A percentile compares a stretch with the other conserved stretches of the same genome.
Evolutionary conservation across 805 yeast species (phyloP).

Genomic region (Yamadazyma nakazawae): DNA sequence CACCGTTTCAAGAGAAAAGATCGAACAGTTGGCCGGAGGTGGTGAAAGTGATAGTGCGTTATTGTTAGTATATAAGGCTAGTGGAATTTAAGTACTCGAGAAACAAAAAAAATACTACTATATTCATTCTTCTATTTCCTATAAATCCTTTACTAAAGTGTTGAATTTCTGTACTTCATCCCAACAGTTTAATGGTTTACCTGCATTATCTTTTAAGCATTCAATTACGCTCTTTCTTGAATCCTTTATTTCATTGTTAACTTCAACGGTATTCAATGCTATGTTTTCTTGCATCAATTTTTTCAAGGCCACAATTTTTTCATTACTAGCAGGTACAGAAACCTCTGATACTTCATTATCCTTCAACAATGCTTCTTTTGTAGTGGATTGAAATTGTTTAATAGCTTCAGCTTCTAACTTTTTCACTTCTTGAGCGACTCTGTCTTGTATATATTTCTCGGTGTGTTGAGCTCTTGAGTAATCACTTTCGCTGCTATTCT

Average conservation of each 20-base stretch:
- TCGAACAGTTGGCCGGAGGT: constrained; percentile 90
- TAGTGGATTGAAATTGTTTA: constrained; percentile 47
- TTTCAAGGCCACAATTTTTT: constrained; percentile 39
- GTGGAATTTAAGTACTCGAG: constrained; percentile 47
- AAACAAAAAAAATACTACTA: not conserved
- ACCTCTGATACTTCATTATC: constrained; percentile 26
- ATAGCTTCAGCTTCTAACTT: constrained; percentile 53
- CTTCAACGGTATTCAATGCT: constrained; percentile 28
- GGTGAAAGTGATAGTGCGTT: constrained; percentile 97
- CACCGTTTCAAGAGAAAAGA: constrained; percentile 71
- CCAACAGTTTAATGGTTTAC: constrained; percentile 76
- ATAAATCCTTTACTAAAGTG: constrained; percentile 50
- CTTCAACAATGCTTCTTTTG: constrained; percentile 36
- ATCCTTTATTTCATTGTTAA: constrained; percentile 36
- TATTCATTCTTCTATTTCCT: constrained; percentile 7
- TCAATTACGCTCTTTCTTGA: constrained; percentile 50
- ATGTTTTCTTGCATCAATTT: constrained; percentile 33
- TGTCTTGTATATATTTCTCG: constrained; percentile 61
- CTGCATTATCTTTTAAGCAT: constrained; percentile 63
- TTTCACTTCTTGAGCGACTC: constrained; percentile 56
- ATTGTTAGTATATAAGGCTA: constrained; percentile 79
- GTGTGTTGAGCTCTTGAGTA: constrained; percentile 68
- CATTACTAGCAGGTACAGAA: constrained; percentile 33
- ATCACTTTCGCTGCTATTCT: constrained; percentile 60
- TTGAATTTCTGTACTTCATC: constrained; percentile 73